Evolutionary conservation across 352 stramenopile species (phyloP).

Genomic region (Phytophthora podocarpi): DNA sequence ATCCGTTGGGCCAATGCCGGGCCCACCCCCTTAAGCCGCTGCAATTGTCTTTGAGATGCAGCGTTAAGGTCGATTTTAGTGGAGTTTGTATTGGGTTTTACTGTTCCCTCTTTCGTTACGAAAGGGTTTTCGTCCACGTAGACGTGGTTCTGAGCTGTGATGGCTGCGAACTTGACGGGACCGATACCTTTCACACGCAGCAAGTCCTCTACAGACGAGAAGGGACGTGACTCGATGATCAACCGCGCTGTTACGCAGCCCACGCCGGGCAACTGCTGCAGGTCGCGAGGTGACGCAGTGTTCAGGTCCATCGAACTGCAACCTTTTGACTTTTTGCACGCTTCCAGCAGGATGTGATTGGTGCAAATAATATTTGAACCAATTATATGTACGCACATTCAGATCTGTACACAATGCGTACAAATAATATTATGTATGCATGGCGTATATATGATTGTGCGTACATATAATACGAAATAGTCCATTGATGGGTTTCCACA

Average conservation of each 20-base stretch:
- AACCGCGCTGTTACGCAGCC: slow-evolving; percentile 41
- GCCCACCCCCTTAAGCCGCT: slow-evolving; percentile 48
- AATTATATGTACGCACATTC: too few species aligned
- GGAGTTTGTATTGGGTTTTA: slow-evolving; percentile 8
- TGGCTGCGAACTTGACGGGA: slow-evolving; percentile 35
- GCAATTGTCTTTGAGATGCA: slow-evolving; percentile 43
- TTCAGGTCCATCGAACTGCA: slow-evolving; percentile 44
- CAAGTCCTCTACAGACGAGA: slow-evolving; percentile 43
- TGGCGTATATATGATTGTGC: too few species aligned
- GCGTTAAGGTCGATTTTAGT: slow-evolving; percentile 54
- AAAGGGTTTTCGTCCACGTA: slow-evolving; percentile 26
- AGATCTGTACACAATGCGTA: too few species aligned
- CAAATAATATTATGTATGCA: too few species aligned
- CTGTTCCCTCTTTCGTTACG: background rate
- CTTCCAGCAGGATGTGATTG: slow-evolving; percentile 42
- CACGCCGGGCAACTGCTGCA: slow-evolving; percentile 51
- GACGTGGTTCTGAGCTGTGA: slow-evolving; percentile 21
- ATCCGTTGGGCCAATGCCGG: slow-evolving; percentile 48
- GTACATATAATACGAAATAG: too few species aligned
- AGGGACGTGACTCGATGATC: slow-evolving; percentile 54
- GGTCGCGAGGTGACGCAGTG: slow-evolving; percentile 28
- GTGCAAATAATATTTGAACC: background rate
- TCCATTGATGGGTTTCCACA: too few species aligned
- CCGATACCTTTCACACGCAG: slow-evolving; percentile 54
- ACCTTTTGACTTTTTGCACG: slow-evolving; percentile 29